phyloP scores from a whole-genome alignment of 495 filamentous ascomycete species.

The Penicillium silybi region DNA sequence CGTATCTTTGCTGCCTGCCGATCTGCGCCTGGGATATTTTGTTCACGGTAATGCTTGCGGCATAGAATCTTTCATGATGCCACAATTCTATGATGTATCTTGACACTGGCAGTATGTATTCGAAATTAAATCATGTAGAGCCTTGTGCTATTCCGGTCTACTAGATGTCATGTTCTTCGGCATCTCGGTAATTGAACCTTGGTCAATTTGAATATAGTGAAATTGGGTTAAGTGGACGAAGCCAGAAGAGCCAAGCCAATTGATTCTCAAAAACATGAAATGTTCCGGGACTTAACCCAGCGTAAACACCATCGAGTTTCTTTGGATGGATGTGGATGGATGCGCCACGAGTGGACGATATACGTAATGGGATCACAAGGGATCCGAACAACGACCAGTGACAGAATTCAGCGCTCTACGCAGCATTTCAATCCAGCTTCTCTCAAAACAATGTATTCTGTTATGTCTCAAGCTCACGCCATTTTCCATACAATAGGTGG shows the following conservation, averaged over 20 bases:
- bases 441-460: neutral
- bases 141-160: neutral
- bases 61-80: neutral
- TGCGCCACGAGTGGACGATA: neutral
- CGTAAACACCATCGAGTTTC: neutral
- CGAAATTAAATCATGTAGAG: neutral
- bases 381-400: neutral
- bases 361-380: neutral
- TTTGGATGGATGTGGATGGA: neutral
- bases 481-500: slow-evolving; percentile 8
- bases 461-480: slow-evolving; percentile 2
- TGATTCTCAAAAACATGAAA: neutral
- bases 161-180: neutral
- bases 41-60: neutral
- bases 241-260: neutral
- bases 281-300: too few relatives aligned
- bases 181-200: neutral
- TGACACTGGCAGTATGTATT: neutral
- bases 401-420: neutral
- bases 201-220: neutral
- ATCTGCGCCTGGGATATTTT: neutral
- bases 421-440: too few relatives aligned
- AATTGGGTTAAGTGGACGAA: neutral
- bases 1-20: neutral
- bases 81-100: neutral